Conservation (phyloP, 768 basidiomycete genomes). For the Podaxis sp. region DNA sequence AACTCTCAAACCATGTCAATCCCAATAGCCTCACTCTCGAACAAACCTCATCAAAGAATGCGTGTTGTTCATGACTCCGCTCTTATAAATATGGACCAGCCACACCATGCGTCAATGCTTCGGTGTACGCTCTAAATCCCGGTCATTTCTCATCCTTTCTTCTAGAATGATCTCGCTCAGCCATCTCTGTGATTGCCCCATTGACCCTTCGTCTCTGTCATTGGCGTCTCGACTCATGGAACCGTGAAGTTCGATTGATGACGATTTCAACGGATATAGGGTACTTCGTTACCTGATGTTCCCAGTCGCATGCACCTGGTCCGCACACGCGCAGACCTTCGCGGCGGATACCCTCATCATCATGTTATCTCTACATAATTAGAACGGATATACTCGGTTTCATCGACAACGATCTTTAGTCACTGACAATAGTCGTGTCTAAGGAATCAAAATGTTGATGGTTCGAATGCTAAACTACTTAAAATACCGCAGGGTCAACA, state of each 20-base stretch:
- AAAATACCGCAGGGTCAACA: not conserved
- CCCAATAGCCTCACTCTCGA: conserved; percentile 30
- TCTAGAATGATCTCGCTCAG: not conserved
- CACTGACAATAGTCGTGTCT: not conserved
- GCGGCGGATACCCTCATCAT: conserved; percentile 1
- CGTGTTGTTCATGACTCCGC: conserved; percentile 19
- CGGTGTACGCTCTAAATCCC: not conserved
- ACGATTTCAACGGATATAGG: not conserved
- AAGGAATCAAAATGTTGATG: not conserved
- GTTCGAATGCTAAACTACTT: not conserved
- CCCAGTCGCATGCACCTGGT: not conserved
- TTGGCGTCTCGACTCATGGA: not conserved
- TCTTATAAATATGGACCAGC: not conserved
- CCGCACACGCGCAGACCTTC: not conserved
- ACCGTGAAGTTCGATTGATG: not conserved
- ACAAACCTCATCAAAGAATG: conserved; percentile 15
- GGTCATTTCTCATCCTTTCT: not conserved
- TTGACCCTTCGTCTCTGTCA: not conserved
- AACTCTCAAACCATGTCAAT: conserved; percentile 31
- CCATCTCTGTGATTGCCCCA: not conserved
- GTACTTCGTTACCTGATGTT: not conserved
- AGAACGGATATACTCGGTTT: not conserved
- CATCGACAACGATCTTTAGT: not conserved
- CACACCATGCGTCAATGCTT: not conserved
- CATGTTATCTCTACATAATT: conserved; percentile 7